Evolutionary conservation across 1,139 yeast species (phyloP), one percentile per base, ranked within the genome.

Genomic region (Lodderomyces parapsilosis): DNA sequence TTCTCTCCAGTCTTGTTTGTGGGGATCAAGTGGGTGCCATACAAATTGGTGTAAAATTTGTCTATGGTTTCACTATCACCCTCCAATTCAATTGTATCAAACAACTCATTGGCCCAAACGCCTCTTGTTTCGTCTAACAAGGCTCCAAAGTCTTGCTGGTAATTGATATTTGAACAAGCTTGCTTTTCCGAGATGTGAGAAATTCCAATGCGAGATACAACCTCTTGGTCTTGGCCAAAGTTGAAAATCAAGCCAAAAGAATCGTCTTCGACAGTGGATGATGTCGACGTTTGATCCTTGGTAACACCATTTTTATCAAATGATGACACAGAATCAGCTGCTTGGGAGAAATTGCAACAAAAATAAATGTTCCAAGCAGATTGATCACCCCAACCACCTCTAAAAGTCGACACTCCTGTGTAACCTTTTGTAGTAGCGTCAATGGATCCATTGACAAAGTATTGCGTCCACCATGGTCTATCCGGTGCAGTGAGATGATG

Each of bases 1-100:
- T 62, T 65, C 41, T 64, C 67, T 4, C 72, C 74, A 0, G 73
- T 65, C 43, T 63, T 54, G 45, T 67, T 64, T 9, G 70, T 56
- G 2, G 74, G 74, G 43, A 65, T 46, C 34, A 68, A 53, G 47
- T 63, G 66, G 7, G 62, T 46, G 1, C 72, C 70, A 45, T 68
- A 68, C 32, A 68, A 53, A 2, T 67, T 53, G 8, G 65, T 58
- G 47, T 63, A 66, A 13, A 68, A 47, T 47, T 59, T 49, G 1
- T 45, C 43, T n/a, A 58, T 41, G 17, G 19, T 18, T 23, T 20
- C 18, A 44, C 64, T 63, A 39, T 53, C 28, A 53, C 15, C 48
- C 45, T 8, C 51, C 41, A 7, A 63, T 41, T 9, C 40, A 10
- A 63, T 52, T 39, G 56, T 59, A 37, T 51, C 43, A 40, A 65